Evolutionary conservation across 352 stramenopile species (phyloP).

Genomic region (Globisporangium acanthophoron): DNA sequence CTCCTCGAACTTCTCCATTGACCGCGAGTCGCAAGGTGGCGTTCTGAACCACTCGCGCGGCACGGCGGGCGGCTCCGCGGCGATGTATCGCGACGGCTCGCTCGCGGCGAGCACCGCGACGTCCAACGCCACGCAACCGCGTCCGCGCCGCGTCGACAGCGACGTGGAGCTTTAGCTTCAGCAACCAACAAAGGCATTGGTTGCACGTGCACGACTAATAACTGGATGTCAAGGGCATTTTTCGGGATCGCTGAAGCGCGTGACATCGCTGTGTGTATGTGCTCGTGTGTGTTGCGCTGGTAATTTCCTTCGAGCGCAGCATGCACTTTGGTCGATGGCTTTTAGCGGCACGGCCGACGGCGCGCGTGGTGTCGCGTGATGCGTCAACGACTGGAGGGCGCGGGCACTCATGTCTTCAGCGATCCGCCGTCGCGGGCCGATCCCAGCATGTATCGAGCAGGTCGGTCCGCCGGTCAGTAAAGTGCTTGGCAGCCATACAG

Average conservation of each 20-base stretch:
- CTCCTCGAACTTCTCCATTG: constrained; percentile 14
- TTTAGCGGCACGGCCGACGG: too few species aligned
- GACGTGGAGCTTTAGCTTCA: constrained; percentile 52
- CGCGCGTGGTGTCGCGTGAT: too few species aligned
- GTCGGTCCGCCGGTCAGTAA: too few species aligned
- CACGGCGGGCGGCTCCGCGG: constrained; percentile 12
- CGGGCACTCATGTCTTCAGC: too few species aligned
- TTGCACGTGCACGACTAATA: not conserved
- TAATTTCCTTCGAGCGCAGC: not conserved
- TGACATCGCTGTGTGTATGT: not conserved
- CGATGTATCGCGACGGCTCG: constrained; percentile 15
- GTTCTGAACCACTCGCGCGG: constrained; percentile 29
- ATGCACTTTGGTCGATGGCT: too few species aligned
- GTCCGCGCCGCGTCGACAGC: constrained; percentile 43
- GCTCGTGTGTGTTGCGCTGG: not conserved
- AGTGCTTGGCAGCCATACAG: too few species aligned
- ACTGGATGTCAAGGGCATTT: not conserved
- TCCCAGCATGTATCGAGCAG: too few species aligned
- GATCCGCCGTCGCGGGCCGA: too few species aligned
- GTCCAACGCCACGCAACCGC: constrained; percentile 5
- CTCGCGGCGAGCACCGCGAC: constrained; percentile 9
- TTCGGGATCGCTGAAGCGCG: not conserved
- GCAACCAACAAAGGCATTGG: not conserved
- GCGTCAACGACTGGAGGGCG: too few species aligned
- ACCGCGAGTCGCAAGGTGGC: constrained; percentile 11